A percentile compares a stretch with the other conserved stretches of the same genome.
phyloP scores from a whole-genome alignment of 1,284 basidiomycete genomes.

The Tylopilus sp. region DNA sequence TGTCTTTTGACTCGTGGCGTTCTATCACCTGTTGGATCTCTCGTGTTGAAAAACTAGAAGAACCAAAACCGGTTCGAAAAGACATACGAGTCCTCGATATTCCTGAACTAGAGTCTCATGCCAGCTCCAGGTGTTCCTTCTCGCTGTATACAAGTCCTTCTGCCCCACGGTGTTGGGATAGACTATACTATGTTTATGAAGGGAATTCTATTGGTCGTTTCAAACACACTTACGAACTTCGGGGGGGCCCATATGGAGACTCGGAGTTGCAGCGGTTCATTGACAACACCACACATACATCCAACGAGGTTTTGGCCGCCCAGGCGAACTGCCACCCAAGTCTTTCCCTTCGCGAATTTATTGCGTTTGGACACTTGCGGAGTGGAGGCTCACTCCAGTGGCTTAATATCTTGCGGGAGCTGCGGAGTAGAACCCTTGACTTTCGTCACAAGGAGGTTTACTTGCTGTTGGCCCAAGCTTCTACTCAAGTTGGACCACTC shows the following conservation, averaged over 20 bases:
- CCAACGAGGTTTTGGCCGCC: conserved; percentile 35
- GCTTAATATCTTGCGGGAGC: conserved; percentile 47
- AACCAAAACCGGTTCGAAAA: neutral
- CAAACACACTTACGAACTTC: neutral
- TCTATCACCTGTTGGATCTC: neutral
- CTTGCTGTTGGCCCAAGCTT: neutral
- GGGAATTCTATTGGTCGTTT: neutral
- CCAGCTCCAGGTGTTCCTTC: neutral
- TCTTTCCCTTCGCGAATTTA: conserved; percentile 44
- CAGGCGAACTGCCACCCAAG: conserved; percentile 41
- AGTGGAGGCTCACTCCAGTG: conserved; percentile 47
- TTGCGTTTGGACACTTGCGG: conserved; percentile 44
- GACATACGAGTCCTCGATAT: neutral
- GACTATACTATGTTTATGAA: neutral
- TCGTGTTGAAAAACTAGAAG: neutral
- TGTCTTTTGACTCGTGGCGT: neutral
- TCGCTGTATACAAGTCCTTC: neutral
- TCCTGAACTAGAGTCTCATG: neutral
- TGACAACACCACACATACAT: neutral
- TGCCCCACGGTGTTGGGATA: neutral
- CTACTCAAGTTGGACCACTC: conserved; percentile 34
- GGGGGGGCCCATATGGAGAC: neutral
- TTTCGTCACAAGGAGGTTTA: conserved; percentile 41
- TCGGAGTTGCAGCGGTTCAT: neutral
- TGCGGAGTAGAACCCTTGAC: conserved; percentile 37